Evolutionary conservation across 2,329 filamentous ascomycete species (phyloP), one percentile per base, ranked within the genome.

Genomic region (Alternaria triticimaculans): DNA sequence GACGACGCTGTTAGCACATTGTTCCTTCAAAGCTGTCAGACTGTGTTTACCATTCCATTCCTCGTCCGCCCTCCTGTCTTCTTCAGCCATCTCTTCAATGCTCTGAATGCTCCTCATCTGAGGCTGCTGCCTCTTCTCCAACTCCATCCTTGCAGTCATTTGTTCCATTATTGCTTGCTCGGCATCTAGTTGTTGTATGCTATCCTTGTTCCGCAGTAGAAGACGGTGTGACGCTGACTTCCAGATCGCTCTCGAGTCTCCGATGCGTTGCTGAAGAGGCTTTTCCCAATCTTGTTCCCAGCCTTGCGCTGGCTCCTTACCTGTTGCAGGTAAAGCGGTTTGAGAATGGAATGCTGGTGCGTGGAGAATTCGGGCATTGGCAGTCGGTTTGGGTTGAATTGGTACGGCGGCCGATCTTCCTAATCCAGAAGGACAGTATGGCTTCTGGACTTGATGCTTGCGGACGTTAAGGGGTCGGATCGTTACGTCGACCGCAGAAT

Each of bases 41-140:
- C 30, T 37, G 30, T 7, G 30, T 37, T 37, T 37, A 37, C 33
- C 33, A n/a, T 37, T 37, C 55, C 59, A 65, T 53, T 65, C 63
- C 28, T 55, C 55, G 5, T 58, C 26, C 11, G 55, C 63, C n/a
- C 37, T 49, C 10, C 60, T 20, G 3, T 65, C 63, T 14, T 65
- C 63, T 23, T 65, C 63, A 6, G 45, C 59, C 55, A 65, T 62
- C 23, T 65, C 59, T 45, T 65, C 59, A 41, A 65, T 58, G 23
- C 63, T 65, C 5, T 55, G 44, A 23, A 65, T 63, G 33, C 50
- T 65, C 23, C 59, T 50, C 50, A 56, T 55, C 50, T 65, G 45
- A 8, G 41, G 48, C 14, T 21, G 12, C 30, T 37, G 62, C 54
- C 37, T 21, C 30, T 44, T 50, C 26, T 30, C 44, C 15, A 26